Percentiles rank a stretch among this genome's conserved stretches.
Conservation (phyloP, 306 rosid species). For the Malus sieversii region DNA sequence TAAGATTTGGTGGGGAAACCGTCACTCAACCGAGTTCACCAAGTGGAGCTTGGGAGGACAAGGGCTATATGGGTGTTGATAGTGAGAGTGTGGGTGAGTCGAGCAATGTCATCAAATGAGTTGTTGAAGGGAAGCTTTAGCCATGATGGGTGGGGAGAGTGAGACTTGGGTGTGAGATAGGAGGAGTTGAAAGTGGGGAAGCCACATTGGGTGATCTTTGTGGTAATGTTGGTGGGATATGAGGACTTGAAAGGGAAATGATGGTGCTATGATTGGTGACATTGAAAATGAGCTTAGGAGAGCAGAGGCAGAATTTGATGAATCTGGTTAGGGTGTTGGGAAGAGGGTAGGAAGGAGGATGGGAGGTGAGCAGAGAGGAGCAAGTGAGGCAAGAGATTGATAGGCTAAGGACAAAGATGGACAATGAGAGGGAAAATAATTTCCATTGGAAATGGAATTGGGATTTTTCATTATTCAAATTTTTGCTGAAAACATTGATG, state of each 20-base stretch:
- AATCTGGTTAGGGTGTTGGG: slow-evolving; percentile 2
- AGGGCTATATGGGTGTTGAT: no score
- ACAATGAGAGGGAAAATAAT: slow-evolving; percentile 27
- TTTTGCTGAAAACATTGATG: background rate
- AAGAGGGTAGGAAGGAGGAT: background rate
- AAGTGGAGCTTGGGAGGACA: background rate
- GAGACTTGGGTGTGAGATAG: no score
- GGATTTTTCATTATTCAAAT: slow-evolving; percentile 28
- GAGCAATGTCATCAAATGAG: no score
- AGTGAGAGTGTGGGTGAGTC: no score
- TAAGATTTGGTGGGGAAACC: slow-evolving; percentile 21
- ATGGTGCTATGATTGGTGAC: slow-evolving; percentile 9
- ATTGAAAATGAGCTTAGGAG: slow-evolving; percentile 26
- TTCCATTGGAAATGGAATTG: slow-evolving; percentile 26
- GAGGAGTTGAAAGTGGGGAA: background rate
- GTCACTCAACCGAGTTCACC: slow-evolving; percentile 10
- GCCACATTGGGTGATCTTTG: background rate
- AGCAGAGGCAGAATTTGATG: slow-evolving; percentile 18
- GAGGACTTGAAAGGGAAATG: slow-evolving; percentile 6
- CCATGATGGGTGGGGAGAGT: background rate
- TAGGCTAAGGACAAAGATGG: slow-evolving; percentile 27
- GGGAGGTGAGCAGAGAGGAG: slow-evolving; percentile 21
- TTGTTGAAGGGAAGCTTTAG: no score
- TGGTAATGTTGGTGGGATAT: background rate
- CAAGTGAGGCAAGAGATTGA: slow-evolving; percentile 18